These are phyloP conservation scores for Psilocybe cubensis DNA, from an alignment of 768 basidiomycete species.

Conservation along the genomic window DNA sequence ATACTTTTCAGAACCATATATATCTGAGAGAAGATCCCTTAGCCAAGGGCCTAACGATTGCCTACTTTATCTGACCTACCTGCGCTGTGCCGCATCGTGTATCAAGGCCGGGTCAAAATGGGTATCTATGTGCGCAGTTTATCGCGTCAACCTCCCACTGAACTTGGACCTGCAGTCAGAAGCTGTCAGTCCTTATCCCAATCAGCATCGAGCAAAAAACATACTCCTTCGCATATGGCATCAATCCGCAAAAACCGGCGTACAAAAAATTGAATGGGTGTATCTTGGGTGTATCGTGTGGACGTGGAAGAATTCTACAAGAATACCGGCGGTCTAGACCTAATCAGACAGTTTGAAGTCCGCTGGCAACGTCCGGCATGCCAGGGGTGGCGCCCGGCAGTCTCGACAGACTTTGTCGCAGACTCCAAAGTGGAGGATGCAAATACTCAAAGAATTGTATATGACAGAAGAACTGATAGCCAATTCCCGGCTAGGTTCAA, in stretches of 20 bases:
- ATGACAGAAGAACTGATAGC: too few relatives aligned
- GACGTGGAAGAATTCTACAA: too few relatives aligned
- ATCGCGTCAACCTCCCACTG: background rate
- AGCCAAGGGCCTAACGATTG: background rate
- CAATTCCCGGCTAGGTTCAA: too few relatives aligned
- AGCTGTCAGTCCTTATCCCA: background rate
- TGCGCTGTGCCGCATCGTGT: background rate
- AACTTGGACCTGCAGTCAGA: background rate
- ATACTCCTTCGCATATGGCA: background rate
- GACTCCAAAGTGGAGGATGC: too few relatives aligned
- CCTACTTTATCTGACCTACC: background rate
- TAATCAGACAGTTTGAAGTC: too few relatives aligned
- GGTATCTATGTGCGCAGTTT: background rate
- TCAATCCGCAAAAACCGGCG: background rate
- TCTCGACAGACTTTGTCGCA: too few relatives aligned
- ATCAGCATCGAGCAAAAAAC: background rate
- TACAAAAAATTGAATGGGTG: too few relatives aligned
- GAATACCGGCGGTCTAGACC: background rate
- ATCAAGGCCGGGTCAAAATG: background rate
- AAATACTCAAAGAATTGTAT: too few relatives aligned
- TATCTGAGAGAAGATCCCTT: background rate
- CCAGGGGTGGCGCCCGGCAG: too few relatives aligned
- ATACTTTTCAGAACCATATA: background rate
- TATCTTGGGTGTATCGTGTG: too few relatives aligned
- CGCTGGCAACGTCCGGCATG: too few relatives aligned